These are phyloP conservation scores for Colletotrichum magnum DNA, from an alignment of 2,329 filamentous ascomycete genomes.

Conservation along the genomic window DNA sequence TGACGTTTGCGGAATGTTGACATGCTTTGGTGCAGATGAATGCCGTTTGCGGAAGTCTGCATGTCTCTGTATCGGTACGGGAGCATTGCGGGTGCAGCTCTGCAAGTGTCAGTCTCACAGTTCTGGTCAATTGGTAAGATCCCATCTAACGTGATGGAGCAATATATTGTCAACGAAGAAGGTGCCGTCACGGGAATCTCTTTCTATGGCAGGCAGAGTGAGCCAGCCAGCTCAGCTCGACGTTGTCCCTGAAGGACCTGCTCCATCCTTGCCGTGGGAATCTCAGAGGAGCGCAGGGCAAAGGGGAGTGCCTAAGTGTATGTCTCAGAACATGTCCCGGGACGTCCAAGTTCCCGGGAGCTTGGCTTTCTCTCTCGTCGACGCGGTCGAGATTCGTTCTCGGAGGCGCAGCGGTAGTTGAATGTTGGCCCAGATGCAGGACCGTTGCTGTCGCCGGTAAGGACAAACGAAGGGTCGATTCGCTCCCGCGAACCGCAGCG, in stretches of 20 bases:
- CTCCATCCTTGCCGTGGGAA: too few relatives aligned
- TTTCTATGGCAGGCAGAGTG: background rate
- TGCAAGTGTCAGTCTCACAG: background rate
- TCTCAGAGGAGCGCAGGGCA: background rate
- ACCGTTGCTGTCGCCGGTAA: too few relatives aligned
- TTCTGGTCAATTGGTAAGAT: background rate
- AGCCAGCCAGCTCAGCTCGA: background rate
- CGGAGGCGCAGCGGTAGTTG: background rate
- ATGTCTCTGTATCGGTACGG: conserved; percentile 11
- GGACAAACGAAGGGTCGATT: background rate
- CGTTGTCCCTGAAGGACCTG: too few relatives aligned
- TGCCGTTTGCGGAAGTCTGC: conserved; percentile 6
- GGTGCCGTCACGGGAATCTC: background rate
- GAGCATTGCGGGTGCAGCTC: background rate
- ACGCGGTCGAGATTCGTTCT: background rate
- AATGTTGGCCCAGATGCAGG: too few relatives aligned
- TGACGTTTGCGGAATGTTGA: conserved; percentile 13
- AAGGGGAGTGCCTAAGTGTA: background rate
- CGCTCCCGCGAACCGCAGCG: background rate
- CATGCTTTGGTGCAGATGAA: background rate
- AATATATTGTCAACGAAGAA: background rate
- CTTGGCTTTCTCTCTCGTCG: background rate
- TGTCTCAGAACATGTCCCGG: background rate
- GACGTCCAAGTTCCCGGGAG: conserved; percentile 2
- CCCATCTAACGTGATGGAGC: background rate